Percentiles rank a stretch among this genome's conserved stretches.
Evolutionary conservation across 208 protist species (phyloP).

Genomic region (Tetramitus jugosus): DNA sequence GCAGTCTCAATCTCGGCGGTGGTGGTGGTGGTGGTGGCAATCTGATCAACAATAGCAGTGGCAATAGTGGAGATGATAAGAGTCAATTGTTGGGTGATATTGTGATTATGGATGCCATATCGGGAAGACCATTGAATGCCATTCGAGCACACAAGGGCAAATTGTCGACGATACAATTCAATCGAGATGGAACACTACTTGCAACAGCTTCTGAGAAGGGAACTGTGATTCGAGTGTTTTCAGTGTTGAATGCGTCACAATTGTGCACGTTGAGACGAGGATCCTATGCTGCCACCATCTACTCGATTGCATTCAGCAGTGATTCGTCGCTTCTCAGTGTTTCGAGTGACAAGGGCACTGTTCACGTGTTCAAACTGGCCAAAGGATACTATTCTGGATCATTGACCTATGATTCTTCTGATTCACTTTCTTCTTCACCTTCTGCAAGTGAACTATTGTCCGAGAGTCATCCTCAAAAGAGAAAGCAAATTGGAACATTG

Average conservation of each 20-base stretch:
- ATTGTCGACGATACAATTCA: constrained; percentile 34
- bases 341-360: constrained; percentile 34
- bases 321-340: constrained; percentile 31
- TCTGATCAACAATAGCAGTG: too few relatives aligned
- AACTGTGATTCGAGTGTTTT: constrained; percentile 44
- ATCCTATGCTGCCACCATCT: constrained; percentile 37
- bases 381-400: too few relatives aligned
- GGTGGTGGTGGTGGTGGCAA: too few relatives aligned
- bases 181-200: constrained; percentile 37
- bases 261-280: constrained; percentile 39
- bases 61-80: constrained; percentile 15
- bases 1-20: too few relatives aligned
- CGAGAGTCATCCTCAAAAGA: not conserved
- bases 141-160: constrained; percentile 41
- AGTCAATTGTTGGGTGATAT: constrained; percentile 33
- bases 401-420: too few relatives aligned
- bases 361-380: constrained; percentile 40
- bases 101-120: constrained; percentile 36
- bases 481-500: not conserved
- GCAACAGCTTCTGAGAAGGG: constrained; percentile 44
- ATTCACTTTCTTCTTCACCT: too few relatives aligned
- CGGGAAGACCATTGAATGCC: constrained; percentile 25
- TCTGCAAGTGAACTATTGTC: too few relatives aligned
- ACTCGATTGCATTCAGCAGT: constrained; percentile 33
- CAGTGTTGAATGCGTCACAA: constrained; percentile 31